Base-by-base conservation (phyloP, 768 basidiomycete species). In the Tylopilus subfusipes region DNA sequence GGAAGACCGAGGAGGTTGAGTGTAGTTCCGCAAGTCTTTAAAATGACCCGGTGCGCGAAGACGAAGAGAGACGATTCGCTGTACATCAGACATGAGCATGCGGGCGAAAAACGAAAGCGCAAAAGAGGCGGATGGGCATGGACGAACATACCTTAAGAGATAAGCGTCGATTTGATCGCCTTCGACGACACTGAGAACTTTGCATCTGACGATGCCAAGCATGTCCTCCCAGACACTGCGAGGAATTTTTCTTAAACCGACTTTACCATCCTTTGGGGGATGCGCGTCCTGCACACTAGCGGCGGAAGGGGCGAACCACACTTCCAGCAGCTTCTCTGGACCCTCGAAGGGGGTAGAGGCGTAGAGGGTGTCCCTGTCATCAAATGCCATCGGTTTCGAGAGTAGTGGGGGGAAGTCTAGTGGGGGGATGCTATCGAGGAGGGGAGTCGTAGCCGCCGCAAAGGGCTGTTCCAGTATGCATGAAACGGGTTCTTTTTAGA, bases 21-120 rank as follows among this genome's bases (percentile, higher is more conserved):
- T 6, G 97, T 99, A 4, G 97, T 99, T 24, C 97, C 97, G 71
- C 97, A 99, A 13, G 97, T 99, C 75, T 99, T 99, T 67, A 99
- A 84, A 64, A 99, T 98, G 56, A 99, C 81, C 53, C 93, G 87
- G 73, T 99, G 95, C 2, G 96, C 84, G 36, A 88, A 92, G 50
- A 99, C 85, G 66, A 99, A 96, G 52, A 99, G 79, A 34, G 95
- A 98, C 0, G 96, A 98, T 81, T 98, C 97, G 76, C 97, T 98
- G 71, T n/a, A 31, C 22, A 54, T 33, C 38, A 38, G 5, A 7
- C n/a, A 54, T 66, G 12, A 63, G 59, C 47, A 60, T 44, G 42
- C 2, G 29, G 52, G n/a, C 0, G 40, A 36, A 40, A 63, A 40
- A 63, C 54, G 30, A 55, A 33, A 29, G 14, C 25, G 10, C n/a